Base-by-base conservation (phyloP, 257 asterid genomes). In the Solanum chilense region DNA sequence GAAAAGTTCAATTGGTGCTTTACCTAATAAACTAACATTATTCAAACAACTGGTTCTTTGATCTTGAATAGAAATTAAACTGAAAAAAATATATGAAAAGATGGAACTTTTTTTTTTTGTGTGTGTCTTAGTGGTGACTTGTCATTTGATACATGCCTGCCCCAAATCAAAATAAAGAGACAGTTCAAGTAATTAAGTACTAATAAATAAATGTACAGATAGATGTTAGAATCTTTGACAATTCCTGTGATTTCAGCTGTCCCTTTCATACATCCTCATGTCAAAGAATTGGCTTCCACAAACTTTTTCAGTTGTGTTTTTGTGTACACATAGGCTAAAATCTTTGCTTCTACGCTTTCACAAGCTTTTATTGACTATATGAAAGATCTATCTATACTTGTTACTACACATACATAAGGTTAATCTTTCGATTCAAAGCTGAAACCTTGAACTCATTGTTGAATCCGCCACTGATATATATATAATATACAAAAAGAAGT, bases 311-410 rank as follows among this genome's bases (percentile, higher is more conserved):
- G 15, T 45, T 45, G 52, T 45, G 16, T 6, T 8, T 49, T 49
- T 49, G 21, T 5, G 9, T 15, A 8, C 0, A 0, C 4, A 16
- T 0, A 2, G 4, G n/a, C 0, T 18, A 52, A 52, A 52, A 18
- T 0, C n/a, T 0, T 0, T 2, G 5, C 25, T 56, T 2, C 25
- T 6, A 56, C 5, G 25, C 64, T 56, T 56, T 2, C n/a, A 56
- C 64, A 18, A 18, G 7, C n/a, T 20, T 47, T 21, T 70, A 37
- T 15, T 78, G 84, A 16, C 35, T 78, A 44, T 7, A 77, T 77
- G 37, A 77, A 77, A 76, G 14, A n/a, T 56, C 64, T 56, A 11
- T 56, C 64, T 56, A 7, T 56, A 56, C 66, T 56, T 56, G 66
- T 56, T 56, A 7, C 66, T 56, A 56, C 66, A 56, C 66, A 20